Percentiles rank a stretch among this genome's conserved stretches.
These are phyloP conservation scores for Phytopythium montanum DNA, from an alignment of 352 stramenopile genomes.

Conservation along the genomic window DNA sequence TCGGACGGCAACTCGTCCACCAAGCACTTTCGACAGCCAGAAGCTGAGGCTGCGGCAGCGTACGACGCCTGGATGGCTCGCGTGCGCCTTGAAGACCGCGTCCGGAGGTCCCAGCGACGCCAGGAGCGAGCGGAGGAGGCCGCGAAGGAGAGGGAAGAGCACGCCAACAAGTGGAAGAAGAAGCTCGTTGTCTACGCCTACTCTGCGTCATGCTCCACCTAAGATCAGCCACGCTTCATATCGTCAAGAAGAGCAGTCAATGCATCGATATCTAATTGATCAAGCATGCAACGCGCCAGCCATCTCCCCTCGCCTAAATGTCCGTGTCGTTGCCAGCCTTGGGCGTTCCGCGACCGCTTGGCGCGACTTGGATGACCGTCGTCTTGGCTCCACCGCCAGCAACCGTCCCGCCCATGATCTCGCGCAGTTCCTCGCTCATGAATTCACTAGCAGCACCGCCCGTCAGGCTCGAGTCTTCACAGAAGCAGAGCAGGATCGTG, in stretches of 20 bases:
- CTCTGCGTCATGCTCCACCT: conserved; percentile 24
- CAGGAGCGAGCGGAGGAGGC: conserved; percentile 21
- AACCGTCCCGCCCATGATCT: conserved; percentile 45
- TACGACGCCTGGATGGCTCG: conserved; percentile 43
- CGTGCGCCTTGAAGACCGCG: conserved; percentile 41
- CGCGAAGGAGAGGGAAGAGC: conserved; percentile 29
- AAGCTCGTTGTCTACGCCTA: conserved; percentile 71
- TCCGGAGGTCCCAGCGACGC: conserved; percentile 27
- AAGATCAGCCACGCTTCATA: neutral
- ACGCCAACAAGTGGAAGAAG: conserved; percentile 54
- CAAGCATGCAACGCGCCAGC: neutral
- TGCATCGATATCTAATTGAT: neutral
- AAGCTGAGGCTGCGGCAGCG: conserved; percentile 13
- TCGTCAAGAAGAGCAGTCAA: neutral
- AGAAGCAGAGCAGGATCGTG: conserved; percentile 96
- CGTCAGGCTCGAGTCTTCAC: conserved; percentile 87
- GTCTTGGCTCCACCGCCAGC: conserved; percentile 13
- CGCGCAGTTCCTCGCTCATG: conserved; percentile 73
- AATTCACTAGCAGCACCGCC: conserved; percentile 57
- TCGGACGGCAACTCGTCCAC: neutral
- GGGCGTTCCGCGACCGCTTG: neutral
- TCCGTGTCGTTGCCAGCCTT: conserved; percentile 50
- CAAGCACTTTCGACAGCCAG: neutral
- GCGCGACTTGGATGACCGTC: conserved; percentile 36
- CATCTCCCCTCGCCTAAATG: neutral